Conservation (phyloP, 2,329 filamentous ascomycete species). For the Hymenoscyphus albidus region DNA sequence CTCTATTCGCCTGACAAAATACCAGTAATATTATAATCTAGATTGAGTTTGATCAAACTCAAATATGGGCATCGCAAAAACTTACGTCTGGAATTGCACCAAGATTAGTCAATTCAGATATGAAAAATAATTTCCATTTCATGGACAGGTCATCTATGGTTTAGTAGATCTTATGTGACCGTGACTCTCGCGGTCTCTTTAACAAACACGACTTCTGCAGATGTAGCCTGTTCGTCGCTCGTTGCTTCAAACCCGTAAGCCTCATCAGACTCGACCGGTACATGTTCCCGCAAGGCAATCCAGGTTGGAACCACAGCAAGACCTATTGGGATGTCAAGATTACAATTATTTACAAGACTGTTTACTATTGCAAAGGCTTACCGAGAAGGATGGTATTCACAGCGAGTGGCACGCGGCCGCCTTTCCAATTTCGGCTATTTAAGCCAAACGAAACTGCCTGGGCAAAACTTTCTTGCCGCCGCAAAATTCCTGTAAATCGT, state of each 20-base stretch:
- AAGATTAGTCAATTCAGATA: no score
- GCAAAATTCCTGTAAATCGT: constrained; percentile 41
- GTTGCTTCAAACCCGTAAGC: constrained; percentile 3
- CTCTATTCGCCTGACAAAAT: no score
- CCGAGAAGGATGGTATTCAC: constrained; percentile 33
- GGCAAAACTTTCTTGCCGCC: constrained; percentile 44
- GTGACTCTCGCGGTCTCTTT: no score
- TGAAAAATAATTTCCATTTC: no score
- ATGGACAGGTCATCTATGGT: no score
- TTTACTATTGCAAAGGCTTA: not conserved
- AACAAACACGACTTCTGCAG: no score
- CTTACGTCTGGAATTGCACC: no score
- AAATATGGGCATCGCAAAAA: no score
- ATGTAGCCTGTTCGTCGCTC: constrained; percentile 15
- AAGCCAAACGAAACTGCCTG: constrained; percentile 43
- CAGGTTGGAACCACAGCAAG: constrained; percentile 14
- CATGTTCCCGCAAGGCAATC: constrained; percentile 14
- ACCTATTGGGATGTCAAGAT: constrained; percentile 1
- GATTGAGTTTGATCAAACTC: no score
- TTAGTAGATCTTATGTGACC: no score
- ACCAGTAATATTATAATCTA: no score
- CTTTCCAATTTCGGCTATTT: constrained; percentile 42
- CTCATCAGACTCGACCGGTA: constrained; percentile 13
- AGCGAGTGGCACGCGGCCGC: constrained; percentile 40
- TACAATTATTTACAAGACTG: not conserved